Percentiles rank a stretch among this genome's conserved stretches.
These are phyloP conservation scores for Leccinum pachyderme DNA, from an alignment of 1,284 basidiomycete species.

Conservation along the genomic window DNA sequence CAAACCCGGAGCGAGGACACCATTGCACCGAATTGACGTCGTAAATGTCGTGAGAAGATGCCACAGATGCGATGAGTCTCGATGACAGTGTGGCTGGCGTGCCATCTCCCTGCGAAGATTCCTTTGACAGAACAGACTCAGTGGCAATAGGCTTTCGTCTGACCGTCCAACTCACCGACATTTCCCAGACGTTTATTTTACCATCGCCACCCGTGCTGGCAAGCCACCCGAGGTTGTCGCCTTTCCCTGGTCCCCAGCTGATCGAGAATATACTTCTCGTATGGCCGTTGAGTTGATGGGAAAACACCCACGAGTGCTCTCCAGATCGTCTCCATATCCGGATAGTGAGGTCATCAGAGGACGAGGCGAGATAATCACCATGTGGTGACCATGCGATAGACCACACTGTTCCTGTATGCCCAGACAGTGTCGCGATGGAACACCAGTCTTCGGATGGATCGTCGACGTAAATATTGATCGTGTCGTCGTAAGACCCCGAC, in stretches of 20 bases:
- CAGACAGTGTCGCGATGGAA: conserved; percentile 78
- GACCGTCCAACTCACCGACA: conserved; percentile 47
- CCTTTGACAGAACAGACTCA: conserved; percentile 9
- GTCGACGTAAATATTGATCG: conserved; percentile 91
- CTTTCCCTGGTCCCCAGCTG: conserved; percentile 67
- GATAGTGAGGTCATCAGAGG: conserved; percentile 76
- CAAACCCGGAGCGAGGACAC: conserved; percentile 63
- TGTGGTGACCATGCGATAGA: conserved; percentile 79
- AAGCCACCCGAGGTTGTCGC: conserved; percentile 64
- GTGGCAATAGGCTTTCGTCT: neutral
- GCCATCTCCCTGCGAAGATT: conserved; percentile 28
- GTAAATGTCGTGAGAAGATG: conserved; percentile 66
- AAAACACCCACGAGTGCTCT: conserved; percentile 58
- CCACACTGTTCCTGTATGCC: conserved; percentile 92
- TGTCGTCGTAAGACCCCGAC: conserved; percentile 96
- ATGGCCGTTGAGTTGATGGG: conserved; percentile 58
- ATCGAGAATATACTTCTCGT: conserved; percentile 78
- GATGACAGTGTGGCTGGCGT: conserved; percentile 35
- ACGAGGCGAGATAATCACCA: conserved; percentile 82
- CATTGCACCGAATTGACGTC: conserved; percentile 81
- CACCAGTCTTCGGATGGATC: conserved; percentile 97
- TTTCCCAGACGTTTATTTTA: conserved; percentile 68
- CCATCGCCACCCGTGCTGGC: conserved; percentile 80
- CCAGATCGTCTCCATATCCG: conserved; percentile 65
- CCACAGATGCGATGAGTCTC: conserved; percentile 49